Conservation (phyloP, 2,329 filamentous ascomycete genomes). For the Trichoderma semiorbis region DNA sequence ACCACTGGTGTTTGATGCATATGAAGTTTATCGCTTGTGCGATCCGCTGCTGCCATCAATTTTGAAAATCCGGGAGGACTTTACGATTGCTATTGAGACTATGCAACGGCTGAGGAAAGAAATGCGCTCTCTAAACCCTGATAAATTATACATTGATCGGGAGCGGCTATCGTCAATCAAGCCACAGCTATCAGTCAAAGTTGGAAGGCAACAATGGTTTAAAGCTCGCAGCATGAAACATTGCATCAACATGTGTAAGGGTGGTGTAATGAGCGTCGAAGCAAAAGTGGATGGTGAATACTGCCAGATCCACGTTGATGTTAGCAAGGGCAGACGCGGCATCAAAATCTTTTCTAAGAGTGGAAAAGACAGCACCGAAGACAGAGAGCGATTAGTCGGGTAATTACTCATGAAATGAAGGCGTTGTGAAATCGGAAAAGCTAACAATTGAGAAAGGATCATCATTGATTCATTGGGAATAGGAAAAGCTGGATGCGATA, state of each 20-base stretch:
- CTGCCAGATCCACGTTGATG: slow-evolving; percentile 80
- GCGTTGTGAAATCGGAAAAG: background rate
- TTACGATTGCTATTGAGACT: slow-evolving; percentile 56
- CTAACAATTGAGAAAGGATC: slow-evolving; percentile 35
- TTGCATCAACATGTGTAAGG: slow-evolving; percentile 62
- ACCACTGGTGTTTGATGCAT: slow-evolving; percentile 60
- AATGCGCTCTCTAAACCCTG: slow-evolving; percentile 19
- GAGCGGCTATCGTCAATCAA: slow-evolving; percentile 37
- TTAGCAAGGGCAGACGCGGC: slow-evolving; percentile 49
- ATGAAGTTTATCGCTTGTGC: slow-evolving; percentile 54
- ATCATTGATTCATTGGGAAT: slow-evolving; percentile 65
- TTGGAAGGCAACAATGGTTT: slow-evolving; percentile 61
- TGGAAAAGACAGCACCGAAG: slow-evolving; percentile 79
- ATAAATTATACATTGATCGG: slow-evolving; percentile 17
- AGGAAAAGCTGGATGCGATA: slow-evolving; percentile 52
- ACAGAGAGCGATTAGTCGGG: slow-evolving; percentile 60
- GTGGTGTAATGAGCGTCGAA: slow-evolving; percentile 66
- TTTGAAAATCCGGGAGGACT: slow-evolving; percentile 66
- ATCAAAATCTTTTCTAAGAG: slow-evolving; percentile 90
- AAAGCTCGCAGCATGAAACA: slow-evolving; percentile 71
- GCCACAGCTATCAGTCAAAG: slow-evolving; percentile 58
- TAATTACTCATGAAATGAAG: slow-evolving; percentile 28
- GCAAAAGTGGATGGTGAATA: slow-evolving; percentile 87
- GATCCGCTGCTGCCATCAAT: slow-evolving; percentile 69
- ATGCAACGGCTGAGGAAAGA: slow-evolving; percentile 39